Evolutionary conservation across 2,329 filamentous ascomycete species (phyloP).

Genomic region (Stenocarpella maydis): DNA sequence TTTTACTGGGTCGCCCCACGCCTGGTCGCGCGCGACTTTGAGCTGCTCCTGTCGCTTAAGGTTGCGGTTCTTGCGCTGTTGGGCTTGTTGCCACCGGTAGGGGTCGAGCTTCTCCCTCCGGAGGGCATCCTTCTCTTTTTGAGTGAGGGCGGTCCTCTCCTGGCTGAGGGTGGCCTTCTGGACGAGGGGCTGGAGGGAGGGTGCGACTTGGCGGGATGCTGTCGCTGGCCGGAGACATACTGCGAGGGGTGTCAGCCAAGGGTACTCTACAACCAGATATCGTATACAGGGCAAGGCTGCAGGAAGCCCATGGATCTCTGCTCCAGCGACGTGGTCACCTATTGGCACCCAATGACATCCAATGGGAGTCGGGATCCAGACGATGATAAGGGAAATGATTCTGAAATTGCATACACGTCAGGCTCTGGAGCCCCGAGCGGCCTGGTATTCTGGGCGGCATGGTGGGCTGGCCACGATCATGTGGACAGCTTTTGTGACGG

Average conservation of each 20-base stretch:
- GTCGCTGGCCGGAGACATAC: conserved; percentile 67
- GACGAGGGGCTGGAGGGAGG: conserved; percentile 64
- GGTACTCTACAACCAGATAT: neutral
- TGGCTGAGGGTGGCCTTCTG: conserved; percentile 71
- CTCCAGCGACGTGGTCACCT: neutral
- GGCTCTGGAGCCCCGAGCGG: conserved; percentile 65
- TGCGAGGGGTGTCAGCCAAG: conserved; percentile 45
- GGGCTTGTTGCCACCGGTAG: conserved; percentile 81
- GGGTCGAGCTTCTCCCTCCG: conserved; percentile 77
- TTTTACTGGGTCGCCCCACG: conserved; percentile 79
- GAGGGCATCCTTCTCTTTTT: conserved; percentile 70
- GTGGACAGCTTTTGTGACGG: conserved; percentile 29
- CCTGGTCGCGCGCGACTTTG: conserved; percentile 67
- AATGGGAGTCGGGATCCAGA: conserved; percentile 38
- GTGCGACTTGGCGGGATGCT: conserved; percentile 50
- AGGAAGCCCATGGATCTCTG: neutral
- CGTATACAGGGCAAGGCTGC: no score
- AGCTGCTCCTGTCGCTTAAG: conserved; percentile 77
- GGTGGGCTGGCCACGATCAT: conserved; percentile 41
- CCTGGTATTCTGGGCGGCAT: conserved; percentile 75
- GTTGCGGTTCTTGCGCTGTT: conserved; percentile 85
- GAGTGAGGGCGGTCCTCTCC: conserved; percentile 68
- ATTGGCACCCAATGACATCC: neutral
- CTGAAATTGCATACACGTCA: conserved; percentile 62
- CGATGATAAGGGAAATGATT: neutral